Evolutionary conservation across 2,329 filamentous ascomycete genomes (phyloP).

Genomic region (Hypoxylon sp.): DNA sequence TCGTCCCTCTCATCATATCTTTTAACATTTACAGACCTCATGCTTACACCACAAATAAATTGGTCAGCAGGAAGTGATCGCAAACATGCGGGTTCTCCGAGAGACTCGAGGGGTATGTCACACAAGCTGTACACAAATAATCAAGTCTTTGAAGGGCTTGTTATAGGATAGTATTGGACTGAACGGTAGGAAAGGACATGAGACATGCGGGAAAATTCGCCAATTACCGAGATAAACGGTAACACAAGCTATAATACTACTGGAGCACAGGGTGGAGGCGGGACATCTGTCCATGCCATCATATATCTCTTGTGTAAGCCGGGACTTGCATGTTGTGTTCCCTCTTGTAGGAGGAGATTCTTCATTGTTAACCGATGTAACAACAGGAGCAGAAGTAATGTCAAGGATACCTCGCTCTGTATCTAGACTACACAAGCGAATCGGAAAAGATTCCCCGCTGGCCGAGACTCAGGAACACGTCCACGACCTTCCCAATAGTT

Average conservation of each 20-base stretch:
- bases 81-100: constrained; percentile 45
- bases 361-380: constrained; percentile 32
- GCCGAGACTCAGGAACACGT: constrained; percentile 8
- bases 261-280: constrained; percentile 44
- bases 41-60: constrained; percentile 19
- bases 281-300: constrained; percentile 41
- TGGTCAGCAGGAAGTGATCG: constrained; percentile 33
- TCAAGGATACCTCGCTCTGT: constrained; percentile 7
- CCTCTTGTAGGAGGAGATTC: constrained; percentile 27
- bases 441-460: constrained; percentile 19
- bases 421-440: constrained; percentile 15
- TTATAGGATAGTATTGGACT: constrained; percentile 34
- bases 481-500: constrained; percentile 6
- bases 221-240: constrained; percentile 50
- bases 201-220: constrained; percentile 51
- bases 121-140: constrained; percentile 35
- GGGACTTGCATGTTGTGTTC: constrained; percentile 42
- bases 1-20: neutral
- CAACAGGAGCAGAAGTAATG: constrained; percentile 9
- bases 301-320: constrained; percentile 47
- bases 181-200: constrained; percentile 44
- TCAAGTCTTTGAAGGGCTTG: constrained; percentile 34
- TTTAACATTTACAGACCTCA: neutral
- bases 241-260: constrained; percentile 41
- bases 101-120: constrained; percentile 40